Evolutionary conservation across 2,329 filamentous ascomycete species (phyloP).

Genomic region (Xenosphaeropsis pyriputrescens): DNA sequence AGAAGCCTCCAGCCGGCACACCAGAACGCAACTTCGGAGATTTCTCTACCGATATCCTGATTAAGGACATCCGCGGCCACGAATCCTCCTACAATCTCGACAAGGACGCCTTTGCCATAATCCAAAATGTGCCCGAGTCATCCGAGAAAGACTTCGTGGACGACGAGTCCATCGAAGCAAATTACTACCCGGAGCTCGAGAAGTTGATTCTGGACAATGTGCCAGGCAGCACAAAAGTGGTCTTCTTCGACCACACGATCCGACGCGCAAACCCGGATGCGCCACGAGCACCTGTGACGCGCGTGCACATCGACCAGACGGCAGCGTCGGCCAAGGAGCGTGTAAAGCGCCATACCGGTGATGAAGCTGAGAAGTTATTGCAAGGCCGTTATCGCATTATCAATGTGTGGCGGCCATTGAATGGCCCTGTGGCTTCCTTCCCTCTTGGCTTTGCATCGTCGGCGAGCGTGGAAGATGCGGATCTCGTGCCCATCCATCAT

Average conservation of each 20-base stretch:
- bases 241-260: slow-evolving; percentile 82
- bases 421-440: slow-evolving; percentile 15
- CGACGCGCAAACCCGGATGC: slow-evolving; percentile 47
- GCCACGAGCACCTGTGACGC: slow-evolving; percentile 51
- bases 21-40: slow-evolving; percentile 16
- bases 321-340: slow-evolving; percentile 47
- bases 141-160: slow-evolving; percentile 47
- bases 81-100: slow-evolving; percentile 56
- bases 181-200: slow-evolving; percentile 81
- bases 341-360: slow-evolving; percentile 49
- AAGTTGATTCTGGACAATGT: slow-evolving; percentile 51
- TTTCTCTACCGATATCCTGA: slow-evolving; percentile 17
- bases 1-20: slow-evolving; percentile 12
- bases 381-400: slow-evolving; percentile 64
- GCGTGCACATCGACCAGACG: slow-evolving; percentile 79
- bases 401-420: slow-evolving; percentile 56
- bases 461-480: slow-evolving; percentile 11
- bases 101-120: slow-evolving; percentile 57
- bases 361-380: slow-evolving; percentile 53
- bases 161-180: slow-evolving; percentile 50
- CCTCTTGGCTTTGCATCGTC: slow-evolving; percentile 17
- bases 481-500: slow-evolving; percentile 18
- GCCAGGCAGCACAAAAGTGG: slow-evolving; percentile 48
- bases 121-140: slow-evolving; percentile 40
- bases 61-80: slow-evolving; percentile 60